phyloP scores from a whole-genome alignment of 2,329 filamentous ascomycete genomes.

The Nothophaeocryptopus gaeumannii region DNA sequence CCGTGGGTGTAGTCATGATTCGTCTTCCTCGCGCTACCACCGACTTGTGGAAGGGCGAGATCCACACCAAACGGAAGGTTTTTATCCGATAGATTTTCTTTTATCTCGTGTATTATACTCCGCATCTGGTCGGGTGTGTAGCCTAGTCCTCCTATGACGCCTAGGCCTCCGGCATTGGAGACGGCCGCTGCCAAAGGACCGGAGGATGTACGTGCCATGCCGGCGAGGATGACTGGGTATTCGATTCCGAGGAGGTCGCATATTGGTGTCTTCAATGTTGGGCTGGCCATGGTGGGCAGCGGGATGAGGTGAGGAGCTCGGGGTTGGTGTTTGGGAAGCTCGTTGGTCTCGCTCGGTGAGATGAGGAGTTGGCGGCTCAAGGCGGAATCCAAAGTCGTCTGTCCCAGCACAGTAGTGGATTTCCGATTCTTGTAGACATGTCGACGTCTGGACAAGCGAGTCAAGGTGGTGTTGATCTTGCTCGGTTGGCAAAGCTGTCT shows the following conservation, averaged over 20 bases:
- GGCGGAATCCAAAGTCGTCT: not conserved
- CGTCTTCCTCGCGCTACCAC: conserved; percentile 77
- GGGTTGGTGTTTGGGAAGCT: not conserved
- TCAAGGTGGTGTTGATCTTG: not conserved
- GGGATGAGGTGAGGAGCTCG: not conserved
- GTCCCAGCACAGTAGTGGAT: not conserved
- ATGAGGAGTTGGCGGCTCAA: not conserved
- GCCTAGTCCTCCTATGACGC: conserved; percentile 60
- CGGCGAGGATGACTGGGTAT: conserved; percentile 87
- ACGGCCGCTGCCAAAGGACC: conserved; percentile 79
- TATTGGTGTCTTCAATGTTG: conserved; percentile 70
- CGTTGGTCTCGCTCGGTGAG: not conserved
- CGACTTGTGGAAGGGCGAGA: conserved; percentile 85
- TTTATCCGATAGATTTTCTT: conserved; percentile 64
- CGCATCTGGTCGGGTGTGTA: conserved; percentile 74
- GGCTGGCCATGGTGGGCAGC: conserved; percentile 24
- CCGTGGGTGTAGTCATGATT: conserved; percentile 96
- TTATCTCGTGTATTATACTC: conserved; percentile 80
- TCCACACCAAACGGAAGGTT: conserved; percentile 85
- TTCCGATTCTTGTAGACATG: conserved; percentile 1
- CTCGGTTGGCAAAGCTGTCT: conserved; percentile 4
- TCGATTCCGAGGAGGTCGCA: conserved; percentile 76
- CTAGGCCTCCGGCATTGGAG: conserved; percentile 81
- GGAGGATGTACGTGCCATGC: conserved; percentile 85
- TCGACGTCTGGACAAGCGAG: not conserved